Percentiles rank a stretch among this genome's conserved stretches.
phyloP scores from a whole-genome alignment of 2,329 filamentous ascomycete genomes.

The Fusarium globosum region DNA sequence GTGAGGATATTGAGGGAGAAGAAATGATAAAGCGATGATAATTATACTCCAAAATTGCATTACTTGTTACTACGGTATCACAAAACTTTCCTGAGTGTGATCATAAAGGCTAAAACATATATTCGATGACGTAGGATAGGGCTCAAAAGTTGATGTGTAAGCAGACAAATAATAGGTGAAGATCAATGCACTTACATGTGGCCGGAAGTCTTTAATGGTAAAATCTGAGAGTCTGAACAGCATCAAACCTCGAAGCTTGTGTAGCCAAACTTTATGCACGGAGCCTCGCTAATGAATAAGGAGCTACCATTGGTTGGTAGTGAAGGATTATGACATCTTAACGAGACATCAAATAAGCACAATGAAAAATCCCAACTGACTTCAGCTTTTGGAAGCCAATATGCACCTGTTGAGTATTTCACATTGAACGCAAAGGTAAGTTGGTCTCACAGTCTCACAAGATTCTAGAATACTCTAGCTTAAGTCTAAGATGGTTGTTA shows the following conservation, averaged over 20 bases:
- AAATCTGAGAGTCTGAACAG: neutral
- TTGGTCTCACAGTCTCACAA: too few species aligned
- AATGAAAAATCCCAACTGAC: neutral
- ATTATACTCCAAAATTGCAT: neutral
- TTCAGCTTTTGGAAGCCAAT: neutral
- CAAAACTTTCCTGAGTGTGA: neutral
- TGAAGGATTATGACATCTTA: rapidly evolving
- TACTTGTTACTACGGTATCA: neutral
- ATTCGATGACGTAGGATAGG: rapidly evolving
- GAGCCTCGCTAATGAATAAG: neutral
- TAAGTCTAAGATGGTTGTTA: rapidly evolving
- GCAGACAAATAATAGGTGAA: neutral
- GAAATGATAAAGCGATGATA: rapidly evolving
- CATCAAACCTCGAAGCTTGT: neutral
- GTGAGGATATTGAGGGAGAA: too few species aligned
- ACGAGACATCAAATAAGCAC: neutral
- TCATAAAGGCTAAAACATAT: neutral
- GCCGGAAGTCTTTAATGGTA: neutral
- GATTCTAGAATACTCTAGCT: too few species aligned
- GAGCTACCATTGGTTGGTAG: neutral
- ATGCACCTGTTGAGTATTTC: neutral
- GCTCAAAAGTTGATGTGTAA: neutral
- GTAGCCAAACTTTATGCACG: neutral
- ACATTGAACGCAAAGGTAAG: too few species aligned
- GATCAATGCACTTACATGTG: rapidly evolving